phyloP scores from a whole-genome alignment of 2,329 filamentous ascomycete species.

The Colletotrichum falcatum region DNA sequence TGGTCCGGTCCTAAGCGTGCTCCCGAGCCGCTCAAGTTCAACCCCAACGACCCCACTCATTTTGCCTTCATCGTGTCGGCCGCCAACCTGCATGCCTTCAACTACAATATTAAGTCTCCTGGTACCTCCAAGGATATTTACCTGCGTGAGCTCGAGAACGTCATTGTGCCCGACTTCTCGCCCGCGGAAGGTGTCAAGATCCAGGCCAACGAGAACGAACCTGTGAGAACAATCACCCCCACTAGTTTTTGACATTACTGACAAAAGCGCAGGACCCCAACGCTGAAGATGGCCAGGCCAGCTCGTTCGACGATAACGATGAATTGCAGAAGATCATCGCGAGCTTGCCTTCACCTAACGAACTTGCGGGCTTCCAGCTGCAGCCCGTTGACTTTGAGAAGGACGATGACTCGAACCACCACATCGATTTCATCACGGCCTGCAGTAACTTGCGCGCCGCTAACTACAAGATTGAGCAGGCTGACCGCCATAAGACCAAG shows the following conservation, averaged over 20 bases:
- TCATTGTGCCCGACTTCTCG: slow-evolving; percentile 95
- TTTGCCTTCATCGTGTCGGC: slow-evolving; percentile 88
- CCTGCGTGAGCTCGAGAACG: slow-evolving; percentile 83
- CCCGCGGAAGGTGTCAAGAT: slow-evolving; percentile 95
- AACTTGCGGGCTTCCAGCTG: slow-evolving; percentile 88
- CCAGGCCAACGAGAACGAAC: slow-evolving; percentile 94
- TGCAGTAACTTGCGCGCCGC: slow-evolving; percentile 96
- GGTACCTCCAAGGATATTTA: slow-evolving; percentile 78
- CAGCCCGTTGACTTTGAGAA: slow-evolving; percentile 97
- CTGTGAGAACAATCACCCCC: slow-evolving; percentile 62
- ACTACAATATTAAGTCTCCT: slow-evolving; percentile 95
- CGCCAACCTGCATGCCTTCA: slow-evolving; percentile 95
- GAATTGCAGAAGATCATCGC: slow-evolving; percentile 79
- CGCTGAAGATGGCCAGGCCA: slow-evolving; percentile 60
- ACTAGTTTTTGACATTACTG: slow-evolving; percentile 38
- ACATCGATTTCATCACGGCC: slow-evolving; percentile 99
- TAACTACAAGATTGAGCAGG: slow-evolving; percentile 96
- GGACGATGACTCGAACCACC: slow-evolving; percentile 96
- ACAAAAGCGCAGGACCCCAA: slow-evolving; percentile 77
- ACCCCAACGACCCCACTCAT: slow-evolving; percentile 85
- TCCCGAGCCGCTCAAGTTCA: slow-evolving; percentile 90
- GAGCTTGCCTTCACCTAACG: slow-evolving; percentile 81
- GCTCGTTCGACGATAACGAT: slow-evolving; percentile 76
- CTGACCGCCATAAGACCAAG: slow-evolving; percentile 97
- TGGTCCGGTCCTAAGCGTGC: slow-evolving; percentile 99